These are phyloP conservation scores for Elsinoe necatrix DNA, from an alignment of 2,329 filamentous ascomycete genomes.

Conservation along the genomic window DNA sequence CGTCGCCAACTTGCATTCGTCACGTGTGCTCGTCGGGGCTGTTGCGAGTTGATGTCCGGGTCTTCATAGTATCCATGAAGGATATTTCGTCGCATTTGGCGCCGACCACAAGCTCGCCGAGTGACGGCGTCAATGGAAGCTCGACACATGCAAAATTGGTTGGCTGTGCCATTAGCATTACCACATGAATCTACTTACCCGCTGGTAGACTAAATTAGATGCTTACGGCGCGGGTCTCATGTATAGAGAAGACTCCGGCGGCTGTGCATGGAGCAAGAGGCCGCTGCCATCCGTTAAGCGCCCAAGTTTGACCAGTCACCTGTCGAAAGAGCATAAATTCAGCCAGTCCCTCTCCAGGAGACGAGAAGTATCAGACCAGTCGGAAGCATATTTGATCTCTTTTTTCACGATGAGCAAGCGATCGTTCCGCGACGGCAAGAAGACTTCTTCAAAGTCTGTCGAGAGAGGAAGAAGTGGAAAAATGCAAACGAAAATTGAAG, in stretches of 20 bases:
- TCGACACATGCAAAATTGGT: neutral
- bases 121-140: too few relatives aligned
- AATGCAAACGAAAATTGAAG: slow-evolving; percentile 3
- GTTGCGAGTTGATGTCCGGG: too few relatives aligned
- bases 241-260: neutral
- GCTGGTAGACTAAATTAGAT: neutral
- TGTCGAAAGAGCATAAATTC: slow-evolving; percentile 2
- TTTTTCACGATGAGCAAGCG: slow-evolving; percentile 7
- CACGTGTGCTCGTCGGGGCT: too few relatives aligned
- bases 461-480: neutral
- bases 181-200: neutral
- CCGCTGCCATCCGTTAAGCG: slow-evolving; percentile 12
- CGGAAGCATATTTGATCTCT: neutral
- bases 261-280: neutral
- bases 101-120: too few relatives aligned
- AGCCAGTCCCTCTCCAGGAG: neutral
- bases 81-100: too few relatives aligned
- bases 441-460: neutral
- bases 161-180: neutral
- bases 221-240: slow-evolving; percentile 9
- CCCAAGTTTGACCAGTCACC: slow-evolving; percentile 7
- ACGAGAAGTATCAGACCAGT: neutral
- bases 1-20: too few relatives aligned
- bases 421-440: neutral
- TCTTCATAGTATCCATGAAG: too few relatives aligned